Evolutionary conservation across 768 basidiomycete species (phyloP).

Genomic region (Vishniacozyma victoriae): DNA sequence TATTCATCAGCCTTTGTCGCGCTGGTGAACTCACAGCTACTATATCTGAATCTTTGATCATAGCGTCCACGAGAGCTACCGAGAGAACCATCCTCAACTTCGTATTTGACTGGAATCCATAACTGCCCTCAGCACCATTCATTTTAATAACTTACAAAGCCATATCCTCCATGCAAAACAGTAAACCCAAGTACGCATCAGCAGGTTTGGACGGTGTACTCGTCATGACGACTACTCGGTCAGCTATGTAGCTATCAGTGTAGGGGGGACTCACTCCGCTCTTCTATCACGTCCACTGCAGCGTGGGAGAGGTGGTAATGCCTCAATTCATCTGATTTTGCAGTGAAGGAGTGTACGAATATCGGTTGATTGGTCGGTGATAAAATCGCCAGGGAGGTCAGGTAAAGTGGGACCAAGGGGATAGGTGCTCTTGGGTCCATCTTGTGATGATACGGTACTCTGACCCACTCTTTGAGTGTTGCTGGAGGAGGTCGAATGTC

Average conservation of each 20-base stretch:
- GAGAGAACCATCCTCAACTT: slow-evolving; percentile 41
- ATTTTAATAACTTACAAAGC: slow-evolving; percentile 34
- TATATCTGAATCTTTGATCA: slow-evolving; percentile 45
- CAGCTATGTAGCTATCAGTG: slow-evolving; percentile 1
- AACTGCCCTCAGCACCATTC: slow-evolving; percentile 23
- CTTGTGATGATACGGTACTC: no score
- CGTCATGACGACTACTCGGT: slow-evolving; percentile 33
- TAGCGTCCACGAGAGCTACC: slow-evolving; percentile 43
- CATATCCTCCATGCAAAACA: slow-evolving; percentile 47
- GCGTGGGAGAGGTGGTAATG: slow-evolving; percentile 45
- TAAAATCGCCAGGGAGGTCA: slow-evolving; percentile 41
- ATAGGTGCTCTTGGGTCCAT: no score
- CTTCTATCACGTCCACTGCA: slow-evolving; percentile 45
- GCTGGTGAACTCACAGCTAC: slow-evolving; percentile 34
- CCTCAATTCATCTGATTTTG: slow-evolving; percentile 36
- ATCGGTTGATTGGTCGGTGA: slow-evolving; percentile 39
- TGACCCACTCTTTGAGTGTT: no score
- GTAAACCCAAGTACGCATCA: slow-evolving; percentile 41
- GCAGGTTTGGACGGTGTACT: slow-evolving; percentile 35
- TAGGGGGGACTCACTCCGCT: slow-evolving; percentile 34
- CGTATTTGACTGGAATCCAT: slow-evolving; percentile 43
- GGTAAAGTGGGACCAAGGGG: slow-evolving; percentile 32
- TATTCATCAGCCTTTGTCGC: slow-evolving; percentile 1
- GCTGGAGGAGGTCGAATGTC: no score
- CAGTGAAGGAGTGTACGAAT: slow-evolving; percentile 43